A percentile compares a stretch with the other conserved stretches of the same genome.
phyloP scores from a whole-genome alignment of 208 protist genomes.

The Acanthamoeba royreba region DNA sequence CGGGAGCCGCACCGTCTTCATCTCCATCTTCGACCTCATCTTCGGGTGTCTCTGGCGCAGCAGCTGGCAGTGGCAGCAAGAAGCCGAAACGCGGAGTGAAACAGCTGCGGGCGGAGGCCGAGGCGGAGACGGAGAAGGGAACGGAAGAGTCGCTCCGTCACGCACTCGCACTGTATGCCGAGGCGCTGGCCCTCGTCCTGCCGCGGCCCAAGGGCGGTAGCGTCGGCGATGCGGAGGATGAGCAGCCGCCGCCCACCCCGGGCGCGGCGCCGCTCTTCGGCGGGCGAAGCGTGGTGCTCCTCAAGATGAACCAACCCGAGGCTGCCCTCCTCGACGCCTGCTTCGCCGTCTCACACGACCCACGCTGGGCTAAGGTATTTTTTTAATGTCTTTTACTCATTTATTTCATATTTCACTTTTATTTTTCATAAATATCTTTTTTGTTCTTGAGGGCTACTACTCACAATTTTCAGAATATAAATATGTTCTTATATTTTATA shows the following conservation, averaged over 20 bases:
- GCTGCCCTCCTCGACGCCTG: not conserved
- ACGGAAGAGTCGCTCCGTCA: not conserved
- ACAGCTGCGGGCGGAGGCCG: not conserved
- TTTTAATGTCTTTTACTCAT: not conserved
- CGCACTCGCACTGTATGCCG: not conserved
- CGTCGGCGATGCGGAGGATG: not conserved
- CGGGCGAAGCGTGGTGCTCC: not conserved
- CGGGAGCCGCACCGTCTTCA: too few relatives aligned
- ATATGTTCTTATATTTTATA: too few relatives aligned
- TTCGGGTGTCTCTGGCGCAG: too few relatives aligned
- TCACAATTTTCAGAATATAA: too few relatives aligned
- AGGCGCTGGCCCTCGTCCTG: not conserved
- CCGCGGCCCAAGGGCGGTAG: not conserved
- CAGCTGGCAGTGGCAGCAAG: too few relatives aligned
- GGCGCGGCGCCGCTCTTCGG: not conserved
- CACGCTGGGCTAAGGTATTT: not conserved
- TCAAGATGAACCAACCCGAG: not conserved
- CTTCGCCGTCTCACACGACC: not conserved
- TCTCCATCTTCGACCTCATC: too few relatives aligned
- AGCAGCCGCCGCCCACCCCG: not conserved
- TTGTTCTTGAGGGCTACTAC: too few relatives aligned
- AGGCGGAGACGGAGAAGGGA: not conserved
- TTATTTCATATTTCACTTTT: not conserved
- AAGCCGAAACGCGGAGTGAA: not conserved
- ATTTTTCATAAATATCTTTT: not conserved